These are phyloP conservation scores for Ogataea degrootiae DNA, from an alignment of 805 yeast genomes.

Conservation along the genomic window DNA sequence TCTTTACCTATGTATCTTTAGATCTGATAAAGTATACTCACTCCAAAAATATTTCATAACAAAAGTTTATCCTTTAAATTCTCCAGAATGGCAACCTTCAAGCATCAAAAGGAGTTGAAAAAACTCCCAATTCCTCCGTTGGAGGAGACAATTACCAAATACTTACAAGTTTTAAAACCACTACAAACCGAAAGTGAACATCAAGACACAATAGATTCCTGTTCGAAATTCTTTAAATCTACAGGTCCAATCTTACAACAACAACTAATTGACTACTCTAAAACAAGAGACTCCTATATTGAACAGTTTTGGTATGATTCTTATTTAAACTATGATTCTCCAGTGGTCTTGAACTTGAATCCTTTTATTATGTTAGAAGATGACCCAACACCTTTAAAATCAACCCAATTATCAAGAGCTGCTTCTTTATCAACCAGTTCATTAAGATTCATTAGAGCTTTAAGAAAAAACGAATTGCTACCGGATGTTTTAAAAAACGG, in stretches of 20 bases:
- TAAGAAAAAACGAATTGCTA: slow-evolving; percentile 67
- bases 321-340: slow-evolving; percentile 79
- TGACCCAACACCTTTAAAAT: slow-evolving; percentile 72
- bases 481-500: slow-evolving; percentile 64
- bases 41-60: too few relatives aligned
- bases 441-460: slow-evolving; percentile 72
- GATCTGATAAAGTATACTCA: too few relatives aligned
- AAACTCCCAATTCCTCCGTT: slow-evolving; percentile 81
- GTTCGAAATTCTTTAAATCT: slow-evolving; percentile 48
- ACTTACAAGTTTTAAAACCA: slow-evolving; percentile 67
- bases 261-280: slow-evolving; percentile 57
- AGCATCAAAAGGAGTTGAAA: slow-evolving; percentile 51
- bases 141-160: slow-evolving; percentile 58
- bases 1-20: too few relatives aligned
- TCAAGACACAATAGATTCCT: slow-evolving; percentile 52
- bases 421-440: slow-evolving; percentile 74
- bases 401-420: slow-evolving; percentile 72
- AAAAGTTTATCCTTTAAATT: too few relatives aligned
- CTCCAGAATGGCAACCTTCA: slow-evolving; percentile 40
- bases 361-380: slow-evolving; percentile 90
- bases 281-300: slow-evolving; percentile 69
- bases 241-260: slow-evolving; percentile 57
- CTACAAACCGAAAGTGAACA: slow-evolving; percentile 77
- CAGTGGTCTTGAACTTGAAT: slow-evolving; percentile 86
- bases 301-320: slow-evolving; percentile 96